A percentile compares a stretch with the other conserved stretches of the same genome.
Evolutionary conservation across 2,329 filamentous ascomycete species (phyloP).

Genomic region (Conoideocrella luteorostrata): DNA sequence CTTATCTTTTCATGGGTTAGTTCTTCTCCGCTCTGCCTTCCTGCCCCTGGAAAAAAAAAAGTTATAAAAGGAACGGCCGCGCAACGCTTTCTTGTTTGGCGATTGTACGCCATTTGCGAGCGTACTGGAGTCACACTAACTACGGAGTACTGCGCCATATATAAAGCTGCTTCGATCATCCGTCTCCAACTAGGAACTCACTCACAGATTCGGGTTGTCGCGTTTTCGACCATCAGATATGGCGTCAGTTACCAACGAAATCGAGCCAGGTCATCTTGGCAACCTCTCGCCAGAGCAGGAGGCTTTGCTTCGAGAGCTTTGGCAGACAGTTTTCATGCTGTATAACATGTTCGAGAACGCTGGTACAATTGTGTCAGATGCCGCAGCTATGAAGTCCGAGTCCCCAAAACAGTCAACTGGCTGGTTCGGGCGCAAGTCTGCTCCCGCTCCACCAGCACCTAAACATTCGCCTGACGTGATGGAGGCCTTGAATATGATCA

Average conservation of each 20-base stretch:
- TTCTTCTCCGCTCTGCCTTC: too few relatives aligned
- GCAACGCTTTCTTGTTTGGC: too few relatives aligned
- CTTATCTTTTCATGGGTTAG: too few relatives aligned
- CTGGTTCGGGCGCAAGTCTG: background rate
- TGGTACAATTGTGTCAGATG: background rate
- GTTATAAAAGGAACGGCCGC: too few relatives aligned
- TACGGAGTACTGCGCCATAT: too few relatives aligned
- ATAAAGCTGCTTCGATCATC: background rate
- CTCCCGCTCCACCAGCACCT: background rate
- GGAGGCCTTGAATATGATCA: background rate
- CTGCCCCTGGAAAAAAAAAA: too few relatives aligned
- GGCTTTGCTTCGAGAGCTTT: background rate
- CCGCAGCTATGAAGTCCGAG: background rate
- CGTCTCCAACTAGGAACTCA: too few relatives aligned
- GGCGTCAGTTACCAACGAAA: background rate
- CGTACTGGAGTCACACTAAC: too few relatives aligned
- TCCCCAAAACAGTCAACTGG: background rate
- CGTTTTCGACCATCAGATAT: background rate
- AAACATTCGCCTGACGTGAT: background rate
- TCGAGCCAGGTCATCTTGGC: conserved; percentile 1
- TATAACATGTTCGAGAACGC: conserved; percentile 2
- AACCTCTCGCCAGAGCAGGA: conserved; percentile 4
- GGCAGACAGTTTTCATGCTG: conserved; percentile 3
- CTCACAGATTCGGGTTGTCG: too few relatives aligned
- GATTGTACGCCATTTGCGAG: too few relatives aligned